phyloP scores from a whole-genome alignment of 1,139 yeast species.

The Geotrichum fermentans region DNA sequence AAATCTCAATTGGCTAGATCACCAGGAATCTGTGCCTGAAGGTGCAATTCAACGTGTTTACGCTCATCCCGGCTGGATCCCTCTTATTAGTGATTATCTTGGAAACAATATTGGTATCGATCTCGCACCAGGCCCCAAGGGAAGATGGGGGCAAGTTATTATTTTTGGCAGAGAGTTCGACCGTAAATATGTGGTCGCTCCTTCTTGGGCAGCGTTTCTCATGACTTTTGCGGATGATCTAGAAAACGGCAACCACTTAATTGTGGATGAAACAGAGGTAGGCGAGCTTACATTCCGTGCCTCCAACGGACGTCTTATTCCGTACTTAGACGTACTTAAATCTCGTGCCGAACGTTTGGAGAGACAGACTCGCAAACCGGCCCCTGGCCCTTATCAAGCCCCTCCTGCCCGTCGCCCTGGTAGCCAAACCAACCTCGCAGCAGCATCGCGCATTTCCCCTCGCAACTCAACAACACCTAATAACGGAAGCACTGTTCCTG shows the following conservation, averaged over 20 bases:
- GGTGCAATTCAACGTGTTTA: constrained; percentile 63
- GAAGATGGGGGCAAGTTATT: constrained; percentile 78
- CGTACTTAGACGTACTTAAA: constrained; percentile 63
- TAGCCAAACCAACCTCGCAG: constrained; percentile 7
- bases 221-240: constrained; percentile 77
- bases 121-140: constrained; percentile 73
- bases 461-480: neutral
- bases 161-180: constrained; percentile 88
- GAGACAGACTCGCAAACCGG: constrained; percentile 23
- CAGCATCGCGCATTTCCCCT: constrained; percentile 7
- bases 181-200: constrained; percentile 70
- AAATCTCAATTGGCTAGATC: constrained; percentile 33
- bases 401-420: constrained; percentile 5
- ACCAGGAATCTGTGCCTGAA: constrained; percentile 72
- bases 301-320: constrained; percentile 42
- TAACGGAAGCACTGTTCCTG: constrained; percentile 7
- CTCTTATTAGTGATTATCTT: constrained; percentile 76
- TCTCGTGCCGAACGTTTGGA: constrained; percentile 39
- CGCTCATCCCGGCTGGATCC: constrained; percentile 89
- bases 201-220: constrained; percentile 81
- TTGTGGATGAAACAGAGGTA: constrained; percentile 60
- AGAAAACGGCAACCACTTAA: constrained; percentile 68
- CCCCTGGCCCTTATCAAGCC: constrained; percentile 3
- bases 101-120: constrained; percentile 91
- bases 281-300: constrained; percentile 61